Conservation (phyloP, 495 filamentous ascomycete genomes). For the Aspergillus carlsbadensis region DNA sequence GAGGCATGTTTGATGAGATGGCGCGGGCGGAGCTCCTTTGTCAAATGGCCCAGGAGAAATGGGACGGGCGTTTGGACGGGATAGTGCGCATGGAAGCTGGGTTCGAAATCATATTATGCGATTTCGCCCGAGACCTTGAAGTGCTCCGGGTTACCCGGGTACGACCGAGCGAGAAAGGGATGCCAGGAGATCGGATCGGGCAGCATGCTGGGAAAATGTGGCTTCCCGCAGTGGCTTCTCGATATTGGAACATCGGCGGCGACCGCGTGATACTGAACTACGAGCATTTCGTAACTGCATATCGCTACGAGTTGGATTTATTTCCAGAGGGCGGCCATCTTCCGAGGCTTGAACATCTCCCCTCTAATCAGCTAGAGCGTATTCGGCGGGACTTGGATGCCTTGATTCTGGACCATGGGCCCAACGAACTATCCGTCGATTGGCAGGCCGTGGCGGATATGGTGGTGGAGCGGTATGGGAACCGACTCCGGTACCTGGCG, state of each 20-base stretch:
- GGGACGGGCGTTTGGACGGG: conserved; percentile 55
- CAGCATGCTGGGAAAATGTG: conserved; percentile 16
- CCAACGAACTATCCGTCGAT: conserved; percentile 31
- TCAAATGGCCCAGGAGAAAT: conserved; percentile 41
- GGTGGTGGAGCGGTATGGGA: conserved; percentile 57
- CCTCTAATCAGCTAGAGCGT: conserved; percentile 30
- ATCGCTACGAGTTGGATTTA: conserved; percentile 54
- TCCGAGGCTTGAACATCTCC: conserved; percentile 47
- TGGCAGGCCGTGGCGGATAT: conserved; percentile 65
- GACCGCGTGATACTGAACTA: conserved; percentile 57
- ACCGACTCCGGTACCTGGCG: conserved; percentile 49
- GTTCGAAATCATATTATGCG: conserved; percentile 69
- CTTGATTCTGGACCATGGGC: conserved; percentile 31
- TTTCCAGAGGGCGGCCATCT: conserved; percentile 32
- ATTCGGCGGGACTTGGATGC: conserved; percentile 43
- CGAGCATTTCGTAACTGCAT: conserved; percentile 59
- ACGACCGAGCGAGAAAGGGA: conserved; percentile 20
- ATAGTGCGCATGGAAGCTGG: conserved; percentile 67
- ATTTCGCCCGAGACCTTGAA: conserved; percentile 49
- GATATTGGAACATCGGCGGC: conserved; percentile 60
- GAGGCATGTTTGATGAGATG: conserved; percentile 31
- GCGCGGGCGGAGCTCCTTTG: conserved; percentile 52
- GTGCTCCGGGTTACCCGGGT: conserved; percentile 28
- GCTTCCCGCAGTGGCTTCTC: conserved; percentile 44
- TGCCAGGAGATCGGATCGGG: conserved; percentile 8